Base-by-base conservation (phyloP, 768 basidiomycete species). In the Tulasnella sp. region DNA sequence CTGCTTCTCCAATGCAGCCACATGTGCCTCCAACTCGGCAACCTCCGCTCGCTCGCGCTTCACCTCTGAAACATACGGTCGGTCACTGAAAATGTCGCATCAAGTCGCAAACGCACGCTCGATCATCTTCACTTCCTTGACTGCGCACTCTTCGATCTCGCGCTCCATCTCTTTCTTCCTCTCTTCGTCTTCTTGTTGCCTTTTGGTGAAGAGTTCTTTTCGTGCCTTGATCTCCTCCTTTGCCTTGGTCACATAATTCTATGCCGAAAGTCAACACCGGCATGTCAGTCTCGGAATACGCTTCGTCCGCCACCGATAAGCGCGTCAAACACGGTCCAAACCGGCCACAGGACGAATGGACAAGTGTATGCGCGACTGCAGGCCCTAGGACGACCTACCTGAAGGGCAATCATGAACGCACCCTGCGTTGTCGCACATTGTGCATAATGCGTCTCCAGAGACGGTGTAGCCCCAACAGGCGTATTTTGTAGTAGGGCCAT, bases 41-140 rank as follows among this genome's bases (percentile, higher is more conserved):
- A 80, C 77, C 1, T 77, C 67, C 1, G 77, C 77, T 15, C 79
- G 77, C 49, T 84, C 81, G 58, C 86, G 83, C 51, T 86, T 81
- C 41, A 89, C 82, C 65, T 89, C 84, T 2, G 25, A 27, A 1
- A 8, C 32, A 37, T 15, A 35, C 36, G 17, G 17, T 39, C 17
- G 36, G 17, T 39, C 63, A 87, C 86, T 25, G 83, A 76, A 62
- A 80, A 80, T 59, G 83, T 75, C 0, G 74, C 72, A 15, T 88
- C 86, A 55, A 73, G 71, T 62, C 79, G 81, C 49, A 88, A 68
- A 62, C 78, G n/a, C 67, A 90, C 89, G 78, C 56, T 79, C 77
- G 2, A 88, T 75, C 55, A 93, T 75, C 50, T 86, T 82, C 29
- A 88, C 82, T 69, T 92, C 90, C 63, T 74, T 77, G 50, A 85